A percentile compares a stretch with the other conserved stretches of the same genome.
Evolutionary conservation across 2,329 filamentous ascomycete genomes (phyloP).

Genomic region (Ascochyta clinopodiicola): DNA sequence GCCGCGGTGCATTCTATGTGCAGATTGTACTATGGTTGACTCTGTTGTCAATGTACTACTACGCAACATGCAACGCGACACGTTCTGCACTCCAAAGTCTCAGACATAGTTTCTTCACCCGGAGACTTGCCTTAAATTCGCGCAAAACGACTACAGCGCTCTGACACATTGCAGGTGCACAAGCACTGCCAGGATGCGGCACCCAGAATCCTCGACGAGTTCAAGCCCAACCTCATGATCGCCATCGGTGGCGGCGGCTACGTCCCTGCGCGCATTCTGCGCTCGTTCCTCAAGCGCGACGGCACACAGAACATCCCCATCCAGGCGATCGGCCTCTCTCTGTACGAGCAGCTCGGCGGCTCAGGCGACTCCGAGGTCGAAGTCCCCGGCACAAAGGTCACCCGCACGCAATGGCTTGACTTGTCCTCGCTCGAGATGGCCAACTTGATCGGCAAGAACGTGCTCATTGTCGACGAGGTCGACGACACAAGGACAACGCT

Average conservation of each 20-base stretch:
- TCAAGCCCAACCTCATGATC: slow-evolving; percentile 96
- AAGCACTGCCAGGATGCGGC: slow-evolving; percentile 93
- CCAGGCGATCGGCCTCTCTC: slow-evolving; percentile 96
- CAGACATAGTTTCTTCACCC: too few species aligned
- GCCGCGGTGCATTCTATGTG: not conserved
- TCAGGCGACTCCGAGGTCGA: slow-evolving; percentile 71
- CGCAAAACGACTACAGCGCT: slow-evolving; percentile 2
- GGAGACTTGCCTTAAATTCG: too few species aligned
- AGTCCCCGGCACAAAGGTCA: slow-evolving; percentile 88
- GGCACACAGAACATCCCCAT: slow-evolving; percentile 95
- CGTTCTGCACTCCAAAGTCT: too few species aligned
- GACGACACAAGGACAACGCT: slow-evolving; percentile 94
- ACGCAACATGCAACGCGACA: not conserved
- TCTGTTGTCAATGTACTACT: not conserved
- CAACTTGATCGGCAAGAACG: slow-evolving; percentile 87
- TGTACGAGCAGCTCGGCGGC: slow-evolving; percentile 84
- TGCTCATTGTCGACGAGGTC: slow-evolving; percentile 93
- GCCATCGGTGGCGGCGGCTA: slow-evolving; percentile 98
- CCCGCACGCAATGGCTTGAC: slow-evolving; percentile 97
- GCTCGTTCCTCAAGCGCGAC: slow-evolving; percentile 90
- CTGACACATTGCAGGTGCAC: slow-evolving; percentile 72
- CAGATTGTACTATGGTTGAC: slow-evolving; percentile 1
- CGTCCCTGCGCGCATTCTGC: slow-evolving; percentile 93
- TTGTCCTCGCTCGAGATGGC: slow-evolving; percentile 84
- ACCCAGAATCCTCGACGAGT: slow-evolving; percentile 78